Evolutionary conservation across 2,329 filamentous ascomycete species (phyloP), one percentile per base, ranked within the genome.

Genomic region (Camptophora hylomeconis): DNA sequence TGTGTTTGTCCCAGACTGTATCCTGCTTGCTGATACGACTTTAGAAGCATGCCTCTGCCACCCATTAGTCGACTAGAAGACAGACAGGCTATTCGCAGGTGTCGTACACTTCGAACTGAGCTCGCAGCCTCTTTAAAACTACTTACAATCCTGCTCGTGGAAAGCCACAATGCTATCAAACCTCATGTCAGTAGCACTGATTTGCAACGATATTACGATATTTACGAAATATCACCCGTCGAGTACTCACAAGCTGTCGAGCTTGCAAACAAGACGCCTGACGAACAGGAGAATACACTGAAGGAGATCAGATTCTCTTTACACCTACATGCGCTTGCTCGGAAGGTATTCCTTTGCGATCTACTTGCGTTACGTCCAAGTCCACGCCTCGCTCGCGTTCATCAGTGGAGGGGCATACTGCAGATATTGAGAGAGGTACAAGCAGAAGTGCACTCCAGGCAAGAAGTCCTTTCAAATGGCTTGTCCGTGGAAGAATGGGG

Each of bases 1-100:
- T 59, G 26, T 24, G 18, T 20, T 24, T 13, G 19, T 16, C 35
- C 22, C 11, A 15, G 19, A 10, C 16, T 28, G 21, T 16, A 14
- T 34, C 36, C 26, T n/a, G n/a, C 47, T 34, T 31, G 39, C 47
- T 38, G 43, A 37, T 41, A 46, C 30, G 20, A n/a, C 18, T 35
- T 31, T 45, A 92, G 82, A 57, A 92, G 82, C 62, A 78, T 75
- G 10, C 87, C 86, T 14, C 58, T 95, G 19, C 87, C 89, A 5
- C 89, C 89, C n/a, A 79, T 94, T 36, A 92, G 80, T 41, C 74
- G 87, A 24, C 65, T 98, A 17, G 89, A 98, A 51, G 83, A 92
- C 42, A 75, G 75, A 36, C 73, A 73, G 23, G 80, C 92, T 50
- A 70, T 66, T 5, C 70, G 83, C 43, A 76, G 83, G 47, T 98